Conservation (phyloP, 2,329 filamentous ascomycete species). For the Apiospora saccharicola region DNA sequence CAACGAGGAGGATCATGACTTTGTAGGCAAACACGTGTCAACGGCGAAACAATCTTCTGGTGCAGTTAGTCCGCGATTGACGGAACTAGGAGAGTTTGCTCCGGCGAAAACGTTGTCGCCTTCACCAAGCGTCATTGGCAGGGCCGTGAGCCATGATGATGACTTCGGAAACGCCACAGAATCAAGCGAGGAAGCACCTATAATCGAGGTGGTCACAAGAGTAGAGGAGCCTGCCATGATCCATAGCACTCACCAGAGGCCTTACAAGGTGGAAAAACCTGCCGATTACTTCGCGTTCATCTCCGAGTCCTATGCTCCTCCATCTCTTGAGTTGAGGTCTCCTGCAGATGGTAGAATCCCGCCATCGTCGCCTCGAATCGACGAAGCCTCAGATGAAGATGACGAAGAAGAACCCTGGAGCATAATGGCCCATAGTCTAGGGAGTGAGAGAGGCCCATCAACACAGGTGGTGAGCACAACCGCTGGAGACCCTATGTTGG, state of each 20-base stretch:
- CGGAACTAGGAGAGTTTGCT: neutral
- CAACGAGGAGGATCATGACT: neutral
- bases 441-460: neutral
- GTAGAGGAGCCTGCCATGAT: neutral
- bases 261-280: conserved; percentile 32
- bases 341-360: conserved; percentile 33
- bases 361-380: conserved; percentile 33
- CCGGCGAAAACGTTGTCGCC: neutral
- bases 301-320: conserved; percentile 40
- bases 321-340: conserved; percentile 38
- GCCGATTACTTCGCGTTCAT: conserved; percentile 42
- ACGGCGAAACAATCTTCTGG: neutral
- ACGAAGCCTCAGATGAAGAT: conserved; percentile 34
- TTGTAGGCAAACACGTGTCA: neutral
- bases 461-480: conserved; percentile 17
- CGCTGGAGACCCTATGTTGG: conserved; percentile 28
- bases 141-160: conserved; percentile 19
- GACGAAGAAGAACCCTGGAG: conserved; percentile 27
- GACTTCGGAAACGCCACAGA: conserved; percentile 1
- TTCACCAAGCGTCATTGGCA: conserved; percentile 20
- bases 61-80: neutral
- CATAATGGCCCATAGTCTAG: neutral
- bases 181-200: conserved; percentile 30
- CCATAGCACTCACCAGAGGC: neutral
- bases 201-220: conserved; percentile 24